phyloP scores from a whole-genome alignment of 192 early-diverging fungal species.

The Linnemannia exigua region DNA sequence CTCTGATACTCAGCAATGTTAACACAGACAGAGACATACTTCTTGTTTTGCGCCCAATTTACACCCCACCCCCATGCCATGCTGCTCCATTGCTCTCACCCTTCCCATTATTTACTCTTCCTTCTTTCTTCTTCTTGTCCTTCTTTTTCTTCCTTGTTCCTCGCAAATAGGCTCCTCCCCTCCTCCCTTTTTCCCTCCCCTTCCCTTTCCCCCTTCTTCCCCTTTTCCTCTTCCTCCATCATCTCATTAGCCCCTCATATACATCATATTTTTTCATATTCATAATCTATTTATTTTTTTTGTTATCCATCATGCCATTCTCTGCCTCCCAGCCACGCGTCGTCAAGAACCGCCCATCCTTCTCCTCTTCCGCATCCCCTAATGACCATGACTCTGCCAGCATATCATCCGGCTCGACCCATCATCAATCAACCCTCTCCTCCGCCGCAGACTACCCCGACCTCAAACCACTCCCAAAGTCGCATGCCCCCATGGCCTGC shows the following conservation, averaged over 20 bases:
- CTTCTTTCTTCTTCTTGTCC: background rate
- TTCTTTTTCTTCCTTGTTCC: background rate
- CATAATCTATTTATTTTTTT: no score
- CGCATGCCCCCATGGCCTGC: slow-evolving; percentile 28
- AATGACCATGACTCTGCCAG: slow-evolving; percentile 21
- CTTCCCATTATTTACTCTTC: slow-evolving; percentile 11
- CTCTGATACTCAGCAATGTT: no score
- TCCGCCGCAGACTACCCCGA: background rate
- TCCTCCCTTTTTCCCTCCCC: background rate
- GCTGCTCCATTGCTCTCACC: slow-evolving; percentile 10
- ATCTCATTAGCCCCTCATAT: background rate
- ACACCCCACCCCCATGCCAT: no score
- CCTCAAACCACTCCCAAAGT: slow-evolving; percentile 37
- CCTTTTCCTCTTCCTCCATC: background rate
- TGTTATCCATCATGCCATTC: slow-evolving; percentile 10
- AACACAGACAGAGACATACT: background rate
- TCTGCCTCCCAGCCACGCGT: background rate
- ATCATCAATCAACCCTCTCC: background rate
- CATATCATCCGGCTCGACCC: slow-evolving; percentile 10
- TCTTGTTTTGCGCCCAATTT: background rate
- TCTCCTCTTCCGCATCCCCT: slow-evolving; percentile 13
- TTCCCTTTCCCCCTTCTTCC: background rate
- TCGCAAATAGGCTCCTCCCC: no score
- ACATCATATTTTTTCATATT: no score
- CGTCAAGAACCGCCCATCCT: slow-evolving; percentile 14